Percentiles rank a stretch among this genome's conserved stretches.
Conservation (phyloP, 371 early-diverging fungal species). For the Mucor plumbeus region DNA sequence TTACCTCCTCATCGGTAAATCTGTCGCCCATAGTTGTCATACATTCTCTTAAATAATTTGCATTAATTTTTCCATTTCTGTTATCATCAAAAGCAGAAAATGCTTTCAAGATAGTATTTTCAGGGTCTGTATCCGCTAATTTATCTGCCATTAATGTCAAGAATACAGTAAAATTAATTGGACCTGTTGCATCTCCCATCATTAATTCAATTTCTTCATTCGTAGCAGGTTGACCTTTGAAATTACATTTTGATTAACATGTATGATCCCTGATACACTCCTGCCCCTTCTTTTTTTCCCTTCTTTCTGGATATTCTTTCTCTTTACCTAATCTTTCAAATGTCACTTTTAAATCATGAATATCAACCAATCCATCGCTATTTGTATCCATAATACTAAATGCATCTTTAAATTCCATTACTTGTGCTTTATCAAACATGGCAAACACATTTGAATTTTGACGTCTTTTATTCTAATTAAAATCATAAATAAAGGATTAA, state of each 20-base stretch:
- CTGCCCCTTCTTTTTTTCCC: neutral
- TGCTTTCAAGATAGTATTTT: conserved; percentile 84
- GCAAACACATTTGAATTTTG: conserved; percentile 99
- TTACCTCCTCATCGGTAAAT: conserved; percentile 90
- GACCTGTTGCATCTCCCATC: conserved; percentile 87
- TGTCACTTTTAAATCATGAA: conserved; percentile 91
- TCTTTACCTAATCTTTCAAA: conserved; percentile 49
- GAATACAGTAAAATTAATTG: conserved; percentile 94
- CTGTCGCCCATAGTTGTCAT: conserved; percentile 92
- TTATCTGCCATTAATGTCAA: conserved; percentile 95
- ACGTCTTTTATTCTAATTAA: conserved; percentile 57
- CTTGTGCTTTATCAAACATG: conserved; percentile 97
- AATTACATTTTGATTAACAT: neutral
- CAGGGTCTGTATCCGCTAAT: conserved; percentile 87
- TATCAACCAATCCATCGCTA: conserved; percentile 83
- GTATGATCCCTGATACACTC: neutral
- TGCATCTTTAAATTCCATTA: conserved; percentile 94
- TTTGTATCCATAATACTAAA: conserved; percentile 95
- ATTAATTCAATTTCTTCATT: conserved; percentile 89
- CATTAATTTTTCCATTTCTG: conserved; percentile 82
- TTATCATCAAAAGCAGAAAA: conserved; percentile 90
- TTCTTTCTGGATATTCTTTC: neutral
- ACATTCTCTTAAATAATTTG: conserved; percentile 79
- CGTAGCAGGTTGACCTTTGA: conserved; percentile 77
- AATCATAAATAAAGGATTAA: neutral